Evolutionary conservation across 768 basidiomycete species (phyloP).

Genomic region (Termitomyces bulborhizus): DNA sequence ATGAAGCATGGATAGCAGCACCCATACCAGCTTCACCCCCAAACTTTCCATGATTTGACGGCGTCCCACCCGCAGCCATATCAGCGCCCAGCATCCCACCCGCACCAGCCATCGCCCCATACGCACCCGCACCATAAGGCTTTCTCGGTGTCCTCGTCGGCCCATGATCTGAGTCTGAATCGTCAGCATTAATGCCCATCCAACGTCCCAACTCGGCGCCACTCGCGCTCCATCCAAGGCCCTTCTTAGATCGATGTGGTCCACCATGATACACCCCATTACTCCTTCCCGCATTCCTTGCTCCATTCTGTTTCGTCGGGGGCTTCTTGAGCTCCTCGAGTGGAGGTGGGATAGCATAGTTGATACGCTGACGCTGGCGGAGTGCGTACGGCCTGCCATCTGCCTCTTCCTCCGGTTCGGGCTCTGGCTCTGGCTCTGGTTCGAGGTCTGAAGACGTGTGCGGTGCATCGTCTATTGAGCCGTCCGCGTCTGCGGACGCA

Average conservation of each 20-base stretch:
- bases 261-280: constrained; percentile 24
- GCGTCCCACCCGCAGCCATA: constrained; percentile 68
- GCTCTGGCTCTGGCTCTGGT: constrained; percentile 38
- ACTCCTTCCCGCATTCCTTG: constrained; percentile 19
- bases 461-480: constrained; percentile 49
- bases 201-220: constrained; percentile 74
- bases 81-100: constrained; percentile 60
- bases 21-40: constrained; percentile 59
- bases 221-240: constrained; percentile 71
- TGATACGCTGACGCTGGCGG: constrained; percentile 60
- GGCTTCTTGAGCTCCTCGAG: constrained; percentile 60
- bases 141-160: constrained; percentile 67
- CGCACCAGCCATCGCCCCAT: constrained; percentile 42
- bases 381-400: constrained; percentile 61
- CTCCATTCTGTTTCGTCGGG: constrained; percentile 30
- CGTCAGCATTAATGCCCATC: constrained; percentile 70
- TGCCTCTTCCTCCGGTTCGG: constrained; percentile 39
- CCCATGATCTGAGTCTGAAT: constrained; percentile 73
- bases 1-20: constrained; percentile 6
- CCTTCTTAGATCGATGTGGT: constrained; percentile 27
- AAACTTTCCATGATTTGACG: constrained; percentile 82
- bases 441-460: constrained; percentile 39
- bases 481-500: constrained; percentile 50
- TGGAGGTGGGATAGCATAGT: constrained; percentile 79
- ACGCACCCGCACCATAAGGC: constrained; percentile 48